phyloP scores from a whole-genome alignment of 2,329 filamentous ascomycete species.

The Aspergillus sp. region DNA sequence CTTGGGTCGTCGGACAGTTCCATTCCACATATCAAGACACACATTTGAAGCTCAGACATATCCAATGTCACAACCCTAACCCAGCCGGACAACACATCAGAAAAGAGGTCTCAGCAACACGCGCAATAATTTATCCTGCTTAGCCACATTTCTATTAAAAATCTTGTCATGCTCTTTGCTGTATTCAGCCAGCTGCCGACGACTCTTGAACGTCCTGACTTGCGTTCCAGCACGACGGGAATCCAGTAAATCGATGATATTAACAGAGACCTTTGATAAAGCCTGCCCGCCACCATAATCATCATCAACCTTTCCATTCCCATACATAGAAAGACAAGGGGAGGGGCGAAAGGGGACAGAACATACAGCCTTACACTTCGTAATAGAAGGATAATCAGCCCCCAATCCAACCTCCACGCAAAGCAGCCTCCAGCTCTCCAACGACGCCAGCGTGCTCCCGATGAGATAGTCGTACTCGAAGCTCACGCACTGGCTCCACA shows the following conservation, averaged over 20 bases:
- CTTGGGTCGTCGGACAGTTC: no score
- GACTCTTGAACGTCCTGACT: constrained; percentile 10
- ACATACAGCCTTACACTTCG: constrained; percentile 20
- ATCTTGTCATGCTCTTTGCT: constrained; percentile 6
- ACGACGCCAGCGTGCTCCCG: constrained; percentile 4
- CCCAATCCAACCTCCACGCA: constrained; percentile 18
- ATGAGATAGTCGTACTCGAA: constrained; percentile 14
- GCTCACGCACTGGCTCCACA: constrained; percentile 15
- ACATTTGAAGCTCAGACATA: not conserved
- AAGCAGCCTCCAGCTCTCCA: constrained; percentile 17
- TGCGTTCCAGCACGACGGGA: constrained; percentile 6
- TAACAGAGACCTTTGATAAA: constrained; percentile 17
- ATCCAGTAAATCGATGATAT: constrained; percentile 24
- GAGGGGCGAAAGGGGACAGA: not conserved
- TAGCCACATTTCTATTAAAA: constrained; percentile 10
- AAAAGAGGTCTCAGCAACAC: constrained; percentile 12
- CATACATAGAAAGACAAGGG: not conserved
- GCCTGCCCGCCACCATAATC: constrained; percentile 7
- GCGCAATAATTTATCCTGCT: constrained; percentile 15
- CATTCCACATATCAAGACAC: no score
- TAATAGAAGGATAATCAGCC: constrained; percentile 12
- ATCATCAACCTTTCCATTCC: not conserved
- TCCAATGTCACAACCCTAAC: not conserved
- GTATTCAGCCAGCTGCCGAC: constrained; percentile 10
- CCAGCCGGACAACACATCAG: constrained; percentile 1